A percentile compares a stretch with the other conserved stretches of the same genome.
phyloP scores from a whole-genome alignment of 2,329 filamentous ascomycete species.

The Neonectria sp. region DNA sequence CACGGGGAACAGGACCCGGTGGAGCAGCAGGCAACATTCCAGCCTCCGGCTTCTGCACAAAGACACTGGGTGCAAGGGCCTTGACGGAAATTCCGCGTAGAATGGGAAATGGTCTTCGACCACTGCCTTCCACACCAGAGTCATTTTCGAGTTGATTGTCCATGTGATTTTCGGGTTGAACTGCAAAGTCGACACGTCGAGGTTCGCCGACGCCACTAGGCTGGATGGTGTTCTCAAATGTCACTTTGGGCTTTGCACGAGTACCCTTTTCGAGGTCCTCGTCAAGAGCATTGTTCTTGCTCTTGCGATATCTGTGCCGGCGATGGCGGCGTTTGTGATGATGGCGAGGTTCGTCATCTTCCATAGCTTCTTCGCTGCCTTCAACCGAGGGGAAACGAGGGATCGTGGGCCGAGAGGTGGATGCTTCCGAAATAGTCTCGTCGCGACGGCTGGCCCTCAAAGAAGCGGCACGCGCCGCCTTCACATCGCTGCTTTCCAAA shows the following conservation, averaged over 20 bases:
- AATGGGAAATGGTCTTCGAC: slow-evolving; percentile 65
- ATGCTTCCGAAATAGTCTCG: slow-evolving; percentile 57
- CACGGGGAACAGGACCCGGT: slow-evolving; percentile 67
- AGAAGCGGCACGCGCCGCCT: slow-evolving; percentile 58
- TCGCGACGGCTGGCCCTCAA: slow-evolving; percentile 55
- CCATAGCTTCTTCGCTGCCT: slow-evolving; percentile 60
- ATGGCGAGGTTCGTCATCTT: slow-evolving; percentile 59
- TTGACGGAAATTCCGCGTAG: slow-evolving; percentile 76
- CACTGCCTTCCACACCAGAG: slow-evolving; percentile 33
- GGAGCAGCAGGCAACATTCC: slow-evolving; percentile 47
- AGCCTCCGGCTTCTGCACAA: slow-evolving; percentile 63
- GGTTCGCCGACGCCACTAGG: slow-evolving; percentile 57
- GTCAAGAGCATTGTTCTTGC: slow-evolving; percentile 60
- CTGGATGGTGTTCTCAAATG: slow-evolving; percentile 39
- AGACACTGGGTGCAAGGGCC: slow-evolving; percentile 80
- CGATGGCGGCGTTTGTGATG: slow-evolving; percentile 53
- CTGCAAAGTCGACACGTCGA: slow-evolving; percentile 72
- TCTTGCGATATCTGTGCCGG: slow-evolving; percentile 57
- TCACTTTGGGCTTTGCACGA: slow-evolving; percentile 52
- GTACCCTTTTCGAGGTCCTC: slow-evolving; percentile 43
- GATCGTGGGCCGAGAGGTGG: slow-evolving; percentile 54
- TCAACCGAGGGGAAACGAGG: slow-evolving; percentile 56
- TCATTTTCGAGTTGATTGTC: slow-evolving; percentile 49
- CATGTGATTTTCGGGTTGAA: slow-evolving; percentile 43
- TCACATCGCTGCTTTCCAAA: slow-evolving; percentile 66